Percentiles rank a stretch among this genome's conserved stretches.
Conservation (phyloP, 2,329 filamentous ascomycete genomes). For the Stachybotrys chlorohalonatus region DNA sequence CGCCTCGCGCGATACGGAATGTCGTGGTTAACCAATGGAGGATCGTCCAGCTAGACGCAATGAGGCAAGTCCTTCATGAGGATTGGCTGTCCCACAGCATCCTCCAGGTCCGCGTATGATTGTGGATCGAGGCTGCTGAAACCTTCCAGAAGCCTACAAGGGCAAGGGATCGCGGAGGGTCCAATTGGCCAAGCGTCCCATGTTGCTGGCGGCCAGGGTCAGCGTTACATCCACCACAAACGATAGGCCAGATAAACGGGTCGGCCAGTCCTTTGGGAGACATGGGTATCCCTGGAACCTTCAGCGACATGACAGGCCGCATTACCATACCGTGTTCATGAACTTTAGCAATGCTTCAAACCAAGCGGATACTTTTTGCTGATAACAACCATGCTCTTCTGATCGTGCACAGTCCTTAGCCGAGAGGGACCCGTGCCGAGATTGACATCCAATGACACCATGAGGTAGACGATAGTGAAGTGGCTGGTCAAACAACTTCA, state of each 20-base stretch:
- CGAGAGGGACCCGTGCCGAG: neutral
- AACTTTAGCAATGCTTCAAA: neutral
- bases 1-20: too few species aligned
- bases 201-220: neutral
- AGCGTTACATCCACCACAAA: neutral
- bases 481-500: too few species aligned
- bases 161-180: neutral
- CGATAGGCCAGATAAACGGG: neutral
- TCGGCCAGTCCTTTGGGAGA: too few species aligned
- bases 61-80: neutral
- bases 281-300: neutral
- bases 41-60: neutral
- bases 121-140: neutral
- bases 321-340: neutral
- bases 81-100: neutral
- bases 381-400: too few species aligned
- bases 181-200: neutral
- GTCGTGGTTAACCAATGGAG: neutral
- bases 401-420: neutral
- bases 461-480: too few species aligned
- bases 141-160: constrained; percentile 1
- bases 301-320: neutral
- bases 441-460: too few species aligned
- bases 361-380: neutral
- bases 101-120: neutral